Conservation (phyloP, 371 early-diverging fungal genomes). For the Actinomortierella wolfii region DNA sequence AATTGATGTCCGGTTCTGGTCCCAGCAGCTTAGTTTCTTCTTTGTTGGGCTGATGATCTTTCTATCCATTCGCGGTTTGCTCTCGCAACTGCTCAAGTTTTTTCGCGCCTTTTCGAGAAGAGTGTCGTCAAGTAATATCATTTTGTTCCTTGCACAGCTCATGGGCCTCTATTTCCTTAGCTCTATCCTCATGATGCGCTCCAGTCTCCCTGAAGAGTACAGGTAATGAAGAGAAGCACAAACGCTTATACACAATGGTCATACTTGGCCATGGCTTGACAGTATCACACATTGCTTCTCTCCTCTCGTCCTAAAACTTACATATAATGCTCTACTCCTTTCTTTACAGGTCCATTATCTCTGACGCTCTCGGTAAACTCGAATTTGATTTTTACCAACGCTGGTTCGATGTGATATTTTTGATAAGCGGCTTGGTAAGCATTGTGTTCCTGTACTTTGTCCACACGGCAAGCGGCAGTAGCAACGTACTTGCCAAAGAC, state of each 20-base stretch:
- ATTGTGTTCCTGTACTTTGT: constrained; percentile 69
- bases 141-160: constrained; percentile 82
- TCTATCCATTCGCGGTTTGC: constrained; percentile 83
- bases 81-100: constrained; percentile 82
- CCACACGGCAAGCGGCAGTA: constrained; percentile 64
- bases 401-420: constrained; percentile 94
- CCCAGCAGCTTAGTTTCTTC: constrained; percentile 91
- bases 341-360: constrained; percentile 69
- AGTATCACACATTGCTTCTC: not conserved
- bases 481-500: constrained; percentile 45
- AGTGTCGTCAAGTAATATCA: constrained; percentile 70
- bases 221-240: no score
- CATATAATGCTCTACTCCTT: not conserved
- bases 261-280: constrained; percentile 2
- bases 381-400: constrained; percentile 89
- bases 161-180: constrained; percentile 94
- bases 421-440: constrained; percentile 75
- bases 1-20: constrained; percentile 81
- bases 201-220: constrained; percentile 83
- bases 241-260: not conserved
- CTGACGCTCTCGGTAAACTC: constrained; percentile 73
- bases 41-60: constrained; percentile 90
- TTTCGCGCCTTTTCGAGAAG: constrained; percentile 67
- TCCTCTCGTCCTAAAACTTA: no score
- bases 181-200: constrained; percentile 89